Conservation (phyloP, 208 protist species). For the Leishmania gerbilli region DNA sequence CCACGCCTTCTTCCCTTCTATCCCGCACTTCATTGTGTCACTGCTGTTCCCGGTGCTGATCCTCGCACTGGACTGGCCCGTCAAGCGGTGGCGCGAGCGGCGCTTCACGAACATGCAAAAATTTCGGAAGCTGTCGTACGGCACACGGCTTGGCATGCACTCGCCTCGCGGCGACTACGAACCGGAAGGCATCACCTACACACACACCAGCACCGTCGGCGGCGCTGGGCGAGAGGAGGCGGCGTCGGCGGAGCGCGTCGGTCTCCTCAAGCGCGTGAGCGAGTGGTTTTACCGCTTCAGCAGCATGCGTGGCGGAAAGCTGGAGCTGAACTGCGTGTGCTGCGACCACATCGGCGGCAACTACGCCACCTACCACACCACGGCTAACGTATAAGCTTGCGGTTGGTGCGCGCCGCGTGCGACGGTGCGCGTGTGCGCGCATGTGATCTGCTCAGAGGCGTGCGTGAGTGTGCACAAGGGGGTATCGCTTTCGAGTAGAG, state of each 20-base stretch:
- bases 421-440: background rate
- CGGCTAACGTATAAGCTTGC: constrained; percentile 15
- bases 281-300: constrained; percentile 84
- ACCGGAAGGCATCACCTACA: constrained; percentile 66
- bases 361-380: constrained; percentile 80
- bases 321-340: constrained; percentile 90
- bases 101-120: constrained; percentile 89
- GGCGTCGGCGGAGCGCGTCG: constrained; percentile 9
- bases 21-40: constrained; percentile 57
- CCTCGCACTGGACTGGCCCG: constrained; percentile 73
- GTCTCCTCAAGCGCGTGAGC: constrained; percentile 45
- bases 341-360: constrained; percentile 91
- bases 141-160: constrained; percentile 92
- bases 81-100: constrained; percentile 82
- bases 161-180: constrained; percentile 91
- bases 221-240: background rate
- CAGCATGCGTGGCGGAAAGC: constrained; percentile 67
- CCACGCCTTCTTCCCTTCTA: constrained; percentile 62
- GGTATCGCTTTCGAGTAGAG: background rate
- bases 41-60: constrained; percentile 73
- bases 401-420: background rate
- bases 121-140: constrained; percentile 86
- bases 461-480: background rate
- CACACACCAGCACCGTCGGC: constrained; percentile 5
- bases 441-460: background rate